Base-by-base conservation (phyloP, 169 alveolate species). In the Cryptosporidium canis region DNA sequence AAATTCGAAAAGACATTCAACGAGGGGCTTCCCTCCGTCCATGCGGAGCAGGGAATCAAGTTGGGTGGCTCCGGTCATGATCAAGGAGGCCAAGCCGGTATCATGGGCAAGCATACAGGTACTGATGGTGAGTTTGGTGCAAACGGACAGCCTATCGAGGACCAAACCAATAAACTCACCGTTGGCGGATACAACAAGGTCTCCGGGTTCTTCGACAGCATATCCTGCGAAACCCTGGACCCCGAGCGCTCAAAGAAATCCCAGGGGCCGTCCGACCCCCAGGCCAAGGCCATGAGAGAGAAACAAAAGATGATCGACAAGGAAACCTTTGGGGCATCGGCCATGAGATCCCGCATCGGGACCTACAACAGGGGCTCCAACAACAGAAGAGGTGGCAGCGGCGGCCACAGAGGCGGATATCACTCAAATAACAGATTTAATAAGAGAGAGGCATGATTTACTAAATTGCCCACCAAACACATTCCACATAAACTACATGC, bases 181-280 rank as follows among this genome's bases (percentile, higher is more conserved):
- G 87, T 77, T 12, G 87, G 87, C 7, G 87, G 87, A 12, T 77
- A 77, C 31, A 58, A 61, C 45, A 77, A 77, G 37, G 72, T 61
- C 27, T 58, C 77, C n/a, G 87, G 87, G 21, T 77, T 77, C 66
- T 77, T 77, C 27, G 87, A 77, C 12, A 77, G 87, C 37, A 77
- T 77, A 24, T 77, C 87, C 5, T 77, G 87, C 43, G 87, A 77
- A 55, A 77, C 87, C 18, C 27, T 77, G 31, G 87, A 77, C 43
- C 87, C 87, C 9, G 87, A 77, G 0, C 51, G 87, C 31, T 58
- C 87, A 27, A 77, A 41, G 35, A 77, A 45, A 29, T 11, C 43
- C 3, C 70, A 61, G 21, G 72, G 87, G 0, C 35, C 70, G 11
- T 58, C 72, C 0, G 87, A 77, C 31, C 77, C 87, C 3, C 87